These are phyloP conservation scores for Groenewaldozyma auringiensis DNA, from an alignment of 1,139 yeast genomes.

Conservation along the genomic window DNA sequence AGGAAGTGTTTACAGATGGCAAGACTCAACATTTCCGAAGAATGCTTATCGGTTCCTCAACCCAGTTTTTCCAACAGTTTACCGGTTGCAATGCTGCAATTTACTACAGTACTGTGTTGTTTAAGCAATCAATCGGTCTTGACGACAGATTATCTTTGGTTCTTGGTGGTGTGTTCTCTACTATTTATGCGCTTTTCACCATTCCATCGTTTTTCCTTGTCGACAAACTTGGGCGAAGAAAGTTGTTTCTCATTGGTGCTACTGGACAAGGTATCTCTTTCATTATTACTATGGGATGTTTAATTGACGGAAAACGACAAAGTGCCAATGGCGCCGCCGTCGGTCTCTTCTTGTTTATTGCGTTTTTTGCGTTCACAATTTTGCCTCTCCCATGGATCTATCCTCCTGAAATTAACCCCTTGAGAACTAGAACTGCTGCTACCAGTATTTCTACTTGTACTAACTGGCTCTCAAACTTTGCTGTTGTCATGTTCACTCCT, in stretches of 20 bases:
- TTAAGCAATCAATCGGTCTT: slow-evolving; percentile 41
- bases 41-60: slow-evolving; percentile 51
- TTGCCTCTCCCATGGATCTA: slow-evolving; percentile 41
- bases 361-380: slow-evolving; percentile 49
- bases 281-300: slow-evolving; percentile 60
- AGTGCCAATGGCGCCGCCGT: slow-evolving; percentile 38
- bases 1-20: slow-evolving; percentile 53
- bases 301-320: slow-evolving; percentile 39
- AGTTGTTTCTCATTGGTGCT: slow-evolving; percentile 40
- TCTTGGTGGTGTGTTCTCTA: slow-evolving; percentile 54
- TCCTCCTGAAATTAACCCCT: slow-evolving; percentile 41
- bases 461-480: slow-evolving; percentile 44
- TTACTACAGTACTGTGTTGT: slow-evolving; percentile 37
- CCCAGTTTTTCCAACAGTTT: slow-evolving; percentile 43
- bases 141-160: slow-evolving; percentile 44
- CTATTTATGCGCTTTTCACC: slow-evolving; percentile 45
- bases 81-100: slow-evolving; percentile 65
- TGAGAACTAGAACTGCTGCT: slow-evolving; percentile 48
- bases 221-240: slow-evolving; percentile 63
- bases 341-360: slow-evolving; percentile 48
- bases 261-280: slow-evolving; percentile 50
- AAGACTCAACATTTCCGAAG: slow-evolving; percentile 32
- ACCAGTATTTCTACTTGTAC: slow-evolving; percentile 49
- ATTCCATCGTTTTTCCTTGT: slow-evolving; percentile 41
- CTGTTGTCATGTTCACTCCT: slow-evolving; percentile 50